Base-by-base conservation (phyloP, 129 eudicot species). In the Arctium lappa region DNA sequence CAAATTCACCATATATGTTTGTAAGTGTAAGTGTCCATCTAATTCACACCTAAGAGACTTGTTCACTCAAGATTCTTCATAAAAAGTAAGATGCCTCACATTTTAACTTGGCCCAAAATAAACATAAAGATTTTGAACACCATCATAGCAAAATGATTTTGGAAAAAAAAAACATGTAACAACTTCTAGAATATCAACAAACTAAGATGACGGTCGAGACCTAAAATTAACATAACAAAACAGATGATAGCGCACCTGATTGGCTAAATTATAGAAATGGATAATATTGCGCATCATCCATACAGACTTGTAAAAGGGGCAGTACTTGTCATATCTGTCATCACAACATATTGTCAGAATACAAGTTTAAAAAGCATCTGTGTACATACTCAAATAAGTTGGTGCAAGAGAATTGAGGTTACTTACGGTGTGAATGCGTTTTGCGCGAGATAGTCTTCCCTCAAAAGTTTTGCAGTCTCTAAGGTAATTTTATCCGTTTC, bases 251-350 rank as follows among this genome's bases (percentile, higher is more conserved):
- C 50, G 15, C 50, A 96, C 99, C 99, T 96, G 99, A 83, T 96
- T 96, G 78, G 99, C 99, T 88, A 96, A 81, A 85, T 91, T 93
- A 81, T 91, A 93, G 93, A 93, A 96, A 88, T 93, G 99, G 87
- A 96, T 96, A 74, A 96, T 96, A 86, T 96, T 96, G 88, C 99
- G 97, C 98, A 96, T 93, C 98, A 95, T 95, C 98, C 98, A 95
- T 65, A 95, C 97, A 63, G 97, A 95, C 89, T 95, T 95, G 93
- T 95, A 95, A 83, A 95, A 95, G 76, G 97, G 98, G 85, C 98
- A 95, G 75, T 87, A 95, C 65, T 95, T 95, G 42, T 95, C 98
- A 80, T 95, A 95, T 44, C 98, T 95, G 92, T 80, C 70, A 81
- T 81, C 80, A 83, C 39, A 33, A 39, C 32, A 73, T 33, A 60